A percentile compares a stretch with the other conserved stretches of the same genome.
Evolutionary conservation across 306 rosid genomes (phyloP).

Genomic region (Vicia sativa): DNA sequence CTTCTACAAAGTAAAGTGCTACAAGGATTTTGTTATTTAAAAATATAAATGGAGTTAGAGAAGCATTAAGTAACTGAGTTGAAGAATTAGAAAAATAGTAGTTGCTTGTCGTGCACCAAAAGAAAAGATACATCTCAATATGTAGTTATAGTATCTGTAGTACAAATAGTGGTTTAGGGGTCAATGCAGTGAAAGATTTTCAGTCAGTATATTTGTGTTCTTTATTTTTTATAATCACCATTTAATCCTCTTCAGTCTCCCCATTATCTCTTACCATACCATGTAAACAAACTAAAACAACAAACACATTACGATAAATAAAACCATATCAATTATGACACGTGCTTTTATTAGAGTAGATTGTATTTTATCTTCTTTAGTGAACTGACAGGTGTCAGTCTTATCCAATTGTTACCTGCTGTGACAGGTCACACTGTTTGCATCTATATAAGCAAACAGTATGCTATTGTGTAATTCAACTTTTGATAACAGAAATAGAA

Average conservation of each 20-base stretch:
- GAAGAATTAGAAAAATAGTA: slow-evolving; percentile 6
- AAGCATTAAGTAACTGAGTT: slow-evolving; percentile 21
- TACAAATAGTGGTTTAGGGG: slow-evolving; percentile 14
- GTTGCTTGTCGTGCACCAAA: neutral
- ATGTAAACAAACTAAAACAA: slow-evolving; percentile 7
- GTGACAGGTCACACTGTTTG: too few relatives aligned
- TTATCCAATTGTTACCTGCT: too few relatives aligned
- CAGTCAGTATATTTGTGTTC: slow-evolving; percentile 12
- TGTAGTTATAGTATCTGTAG: neutral
- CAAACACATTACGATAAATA: slow-evolving; percentile 5
- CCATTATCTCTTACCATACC: slow-evolving; percentile 18
- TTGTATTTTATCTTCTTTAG: too few relatives aligned
- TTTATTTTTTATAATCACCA: slow-evolving; percentile 18
- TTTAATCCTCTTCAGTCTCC: slow-evolving; percentile 23
- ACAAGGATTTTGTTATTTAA: slow-evolving; percentile 27
- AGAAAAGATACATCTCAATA: slow-evolving; percentile 21
- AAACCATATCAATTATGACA: slow-evolving; percentile 14
- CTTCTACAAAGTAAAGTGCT: slow-evolving; percentile 20
- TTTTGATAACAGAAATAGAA: too few relatives aligned
- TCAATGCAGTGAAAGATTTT: slow-evolving; percentile 1
- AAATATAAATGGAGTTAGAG: slow-evolving; percentile 23
- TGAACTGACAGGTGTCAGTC: too few relatives aligned
- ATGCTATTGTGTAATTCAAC: too few relatives aligned
- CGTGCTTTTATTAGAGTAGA: slow-evolving; percentile 4
- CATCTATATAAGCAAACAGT: too few relatives aligned